Evolutionary conservation across 805 yeast genomes (phyloP).

Genomic region (Candida patagonica): DNA sequence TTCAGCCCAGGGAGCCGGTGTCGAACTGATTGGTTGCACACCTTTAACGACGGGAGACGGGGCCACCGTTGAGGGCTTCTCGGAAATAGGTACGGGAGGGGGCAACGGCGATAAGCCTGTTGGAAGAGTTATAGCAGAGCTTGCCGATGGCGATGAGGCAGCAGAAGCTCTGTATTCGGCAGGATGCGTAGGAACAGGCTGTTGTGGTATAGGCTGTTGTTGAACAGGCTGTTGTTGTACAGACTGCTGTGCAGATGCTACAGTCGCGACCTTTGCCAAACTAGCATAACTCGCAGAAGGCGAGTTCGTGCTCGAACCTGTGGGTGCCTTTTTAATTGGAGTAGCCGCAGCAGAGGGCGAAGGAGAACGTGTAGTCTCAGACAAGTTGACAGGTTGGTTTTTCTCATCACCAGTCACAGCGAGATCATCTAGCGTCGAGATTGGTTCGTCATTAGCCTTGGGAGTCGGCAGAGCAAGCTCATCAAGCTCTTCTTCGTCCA

Average conservation of each 20-base stretch:
- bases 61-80: slow-evolving; percentile 1
- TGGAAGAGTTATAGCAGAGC: slow-evolving; percentile 12
- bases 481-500: slow-evolving; percentile 39
- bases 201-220: slow-evolving; percentile 20
- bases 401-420: slow-evolving; percentile 19
- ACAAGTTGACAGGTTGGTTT: slow-evolving; percentile 15
- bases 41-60: slow-evolving; percentile 1
- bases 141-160: slow-evolving; percentile 9
- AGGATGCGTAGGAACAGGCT: slow-evolving; percentile 43
- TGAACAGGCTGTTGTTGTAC: slow-evolving; percentile 4
- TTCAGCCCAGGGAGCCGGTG: slow-evolving; percentile 21
- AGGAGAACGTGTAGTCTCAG: slow-evolving; percentile 15
- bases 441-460: slow-evolving; percentile 13
- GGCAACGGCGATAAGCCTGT: slow-evolving; percentile 17
- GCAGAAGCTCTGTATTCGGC: slow-evolving; percentile 50
- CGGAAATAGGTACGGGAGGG: slow-evolving; percentile 13
- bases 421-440: slow-evolving; percentile 23
- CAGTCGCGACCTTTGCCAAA: slow-evolving; percentile 14
- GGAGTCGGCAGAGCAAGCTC: slow-evolving; percentile 22
- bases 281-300: slow-evolving; percentile 15
- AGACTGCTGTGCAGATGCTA: slow-evolving; percentile 15
- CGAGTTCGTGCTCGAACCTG: slow-evolving; percentile 14
- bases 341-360: slow-evolving; percentile 2
- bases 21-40: slow-evolving; percentile 4
- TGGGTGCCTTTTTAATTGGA: slow-evolving; percentile 6